Percentiles rank a stretch among this genome's conserved stretches.
Evolutionary conservation across 2,329 filamentous ascomycete genomes (phyloP).

Genomic region (Furcasterigmium furcatum): DNA sequence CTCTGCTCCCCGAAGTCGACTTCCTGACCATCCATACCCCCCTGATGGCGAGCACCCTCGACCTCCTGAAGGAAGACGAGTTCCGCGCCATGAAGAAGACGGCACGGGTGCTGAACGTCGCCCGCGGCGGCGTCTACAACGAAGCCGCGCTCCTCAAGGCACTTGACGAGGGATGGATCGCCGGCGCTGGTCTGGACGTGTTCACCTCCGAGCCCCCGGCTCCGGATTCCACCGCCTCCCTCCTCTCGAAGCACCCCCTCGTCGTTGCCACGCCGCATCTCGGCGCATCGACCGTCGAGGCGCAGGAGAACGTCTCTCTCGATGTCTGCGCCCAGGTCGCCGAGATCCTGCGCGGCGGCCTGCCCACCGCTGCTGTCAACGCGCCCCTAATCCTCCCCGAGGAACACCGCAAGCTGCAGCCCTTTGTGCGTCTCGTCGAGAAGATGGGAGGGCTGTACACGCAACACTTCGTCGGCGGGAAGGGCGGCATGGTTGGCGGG

Average conservation of each 20-base stretch:
- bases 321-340: constrained; percentile 81
- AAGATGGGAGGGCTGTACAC: constrained; percentile 78
- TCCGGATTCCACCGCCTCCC: constrained; percentile 51
- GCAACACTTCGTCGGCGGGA: constrained; percentile 59
- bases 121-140: constrained; percentile 76
- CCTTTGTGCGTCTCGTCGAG: constrained; percentile 73
- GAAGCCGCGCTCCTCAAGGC: constrained; percentile 70
- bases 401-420: constrained; percentile 74
- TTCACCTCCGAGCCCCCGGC: constrained; percentile 71
- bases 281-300: constrained; percentile 76
- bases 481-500: constrained; percentile 48
- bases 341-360: constrained; percentile 66
- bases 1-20: constrained; percentile 64
- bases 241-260: constrained; percentile 64
- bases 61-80: constrained; percentile 67
- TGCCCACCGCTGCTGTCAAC: constrained; percentile 76
- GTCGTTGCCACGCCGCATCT: constrained; percentile 79
- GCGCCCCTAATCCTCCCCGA: constrained; percentile 78
- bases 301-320: constrained; percentile 79
- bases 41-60: constrained; percentile 71
- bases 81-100: constrained; percentile 69
- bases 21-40: constrained; percentile 83
- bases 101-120: constrained; percentile 74
- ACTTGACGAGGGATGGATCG: constrained; percentile 67
- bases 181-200: constrained; percentile 76